Evolutionary conservation across 495 filamentous ascomycete genomes (phyloP), one percentile per base, ranked within the genome.

Genomic region (Neurospora sublineolata): DNA sequence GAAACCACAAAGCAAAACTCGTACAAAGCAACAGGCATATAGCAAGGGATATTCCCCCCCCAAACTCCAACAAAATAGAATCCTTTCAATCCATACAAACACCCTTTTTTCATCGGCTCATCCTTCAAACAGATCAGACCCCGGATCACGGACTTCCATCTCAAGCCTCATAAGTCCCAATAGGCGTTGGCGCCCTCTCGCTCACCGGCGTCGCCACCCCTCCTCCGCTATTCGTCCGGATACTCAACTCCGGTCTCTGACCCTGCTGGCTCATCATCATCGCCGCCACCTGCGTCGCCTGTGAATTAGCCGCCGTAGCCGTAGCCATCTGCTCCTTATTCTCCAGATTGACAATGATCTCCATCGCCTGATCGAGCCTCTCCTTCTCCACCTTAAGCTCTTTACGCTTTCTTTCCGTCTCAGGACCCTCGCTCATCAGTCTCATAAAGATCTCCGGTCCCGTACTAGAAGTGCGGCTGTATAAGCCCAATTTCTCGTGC

Each of bases 351-450:
- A 77, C 79, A 40, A 86, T 85, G 37, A 80, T 82, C 2, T 75
- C 73, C 78, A 84, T 82, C 0, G 83, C 82, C 14, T 79, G 72
- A 20, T 77, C 71, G n/a, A 85, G 75, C 69, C 79, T 82, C 4
- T 79, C 77, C 74, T 76, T 78, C 72, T 86, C 83, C 9, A 67
- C 73, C 20, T 76, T 77, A 20, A 85, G 77, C 30, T 79, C 76
- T 0, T 73, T 67, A 5, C 84, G 76, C 14, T 75, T 72, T 20
- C 71, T 70, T 4, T 81, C 80, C 0, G 79, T 84, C 20, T 75
- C 78, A 0, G 77, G 73, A 14, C 84, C 83, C 71, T 86, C 84
- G 37, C 80, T 80, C 82, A 87, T 86, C 3, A 86, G 77, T 7
- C 75, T 69, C 10, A 72, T 68, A 71, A 84, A 81, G 0, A 78